These are phyloP conservation scores for Ogataea angusta DNA, from an alignment of 805 yeast species.

Conservation along the genomic window DNA sequence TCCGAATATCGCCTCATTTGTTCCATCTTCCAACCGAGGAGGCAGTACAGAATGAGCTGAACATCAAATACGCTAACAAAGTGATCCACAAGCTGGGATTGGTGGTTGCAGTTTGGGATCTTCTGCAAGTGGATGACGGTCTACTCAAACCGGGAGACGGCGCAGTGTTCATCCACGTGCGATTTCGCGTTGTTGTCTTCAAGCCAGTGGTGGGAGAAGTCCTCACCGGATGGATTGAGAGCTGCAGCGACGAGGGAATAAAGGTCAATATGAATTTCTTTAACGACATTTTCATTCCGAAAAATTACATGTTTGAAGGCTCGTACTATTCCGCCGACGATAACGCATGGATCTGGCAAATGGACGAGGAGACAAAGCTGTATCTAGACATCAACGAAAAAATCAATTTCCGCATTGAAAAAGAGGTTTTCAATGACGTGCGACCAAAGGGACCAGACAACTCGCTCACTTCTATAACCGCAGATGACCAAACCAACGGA, in stretches of 20 bases:
- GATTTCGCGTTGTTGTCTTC: slow-evolving; percentile 75
- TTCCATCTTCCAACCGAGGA: slow-evolving; percentile 69
- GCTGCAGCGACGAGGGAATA: slow-evolving; percentile 84
- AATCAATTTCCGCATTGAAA: slow-evolving; percentile 87
- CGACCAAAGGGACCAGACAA: slow-evolving; percentile 72
- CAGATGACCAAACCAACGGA: slow-evolving; percentile 21
- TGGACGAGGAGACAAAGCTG: slow-evolving; percentile 68
- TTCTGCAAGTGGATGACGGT: slow-evolving; percentile 81
- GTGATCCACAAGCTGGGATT: slow-evolving; percentile 82
- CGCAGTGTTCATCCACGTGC: slow-evolving; percentile 71
- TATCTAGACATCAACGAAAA: slow-evolving; percentile 89
- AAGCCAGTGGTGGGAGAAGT: slow-evolving; percentile 95
- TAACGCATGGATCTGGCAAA: slow-evolving; percentile 92
- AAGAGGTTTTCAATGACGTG: slow-evolving; percentile 78
- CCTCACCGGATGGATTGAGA: slow-evolving; percentile 87
- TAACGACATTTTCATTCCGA: slow-evolving; percentile 89
- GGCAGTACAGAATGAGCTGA: slow-evolving; percentile 76
- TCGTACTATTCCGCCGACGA: slow-evolving; percentile 50
- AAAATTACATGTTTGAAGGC: slow-evolving; percentile 69
- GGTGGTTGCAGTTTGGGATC: slow-evolving; percentile 80
- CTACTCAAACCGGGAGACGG: slow-evolving; percentile 93
- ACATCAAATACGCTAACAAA: slow-evolving; percentile 81
- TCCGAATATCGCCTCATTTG: slow-evolving; percentile 83
- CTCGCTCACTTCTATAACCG: slow-evolving; percentile 34
- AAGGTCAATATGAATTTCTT: slow-evolving; percentile 83